phyloP scores from a whole-genome alignment of 441 rosid genomes.

The Manihot esculenta region DNA sequence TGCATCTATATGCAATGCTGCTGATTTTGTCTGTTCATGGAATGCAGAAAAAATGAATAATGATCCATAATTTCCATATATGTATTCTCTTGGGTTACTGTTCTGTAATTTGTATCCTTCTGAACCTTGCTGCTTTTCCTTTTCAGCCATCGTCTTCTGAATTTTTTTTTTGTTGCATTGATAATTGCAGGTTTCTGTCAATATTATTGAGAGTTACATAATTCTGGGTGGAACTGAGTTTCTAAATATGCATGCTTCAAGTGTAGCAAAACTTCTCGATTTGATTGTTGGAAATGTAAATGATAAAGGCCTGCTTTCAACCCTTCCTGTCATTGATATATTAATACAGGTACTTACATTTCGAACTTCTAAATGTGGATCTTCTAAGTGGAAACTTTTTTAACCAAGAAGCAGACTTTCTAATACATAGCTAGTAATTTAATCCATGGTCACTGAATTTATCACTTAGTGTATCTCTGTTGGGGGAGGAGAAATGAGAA shows the following conservation, averaged over 20 bases:
- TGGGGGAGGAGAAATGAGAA: background rate
- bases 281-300: conserved; percentile 93
- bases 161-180: background rate
- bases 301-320: conserved; percentile 74
- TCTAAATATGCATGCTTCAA: conserved; percentile 75
- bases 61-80: background rate
- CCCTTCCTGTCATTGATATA: conserved; percentile 86
- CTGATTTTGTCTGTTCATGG: background rate
- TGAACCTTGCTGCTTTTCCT: background rate
- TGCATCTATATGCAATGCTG: background rate
- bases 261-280: conserved; percentile 87
- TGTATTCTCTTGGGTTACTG: background rate
- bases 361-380: background rate
- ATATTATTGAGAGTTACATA: conserved; percentile 76
- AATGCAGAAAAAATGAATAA: background rate
- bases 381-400: background rate
- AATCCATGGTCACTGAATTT: background rate
- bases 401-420: background rate
- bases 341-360: conserved; percentile 70
- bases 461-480: background rate
- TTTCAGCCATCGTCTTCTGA: background rate
- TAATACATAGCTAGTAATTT: background rate
- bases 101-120: background rate
- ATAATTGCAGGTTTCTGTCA: conserved; percentile 75
- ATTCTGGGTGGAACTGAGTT: conserved; percentile 83